Base-by-base conservation (phyloP, 2,329 filamentous ascomycete species). In the Aspergillus sp. region DNA sequence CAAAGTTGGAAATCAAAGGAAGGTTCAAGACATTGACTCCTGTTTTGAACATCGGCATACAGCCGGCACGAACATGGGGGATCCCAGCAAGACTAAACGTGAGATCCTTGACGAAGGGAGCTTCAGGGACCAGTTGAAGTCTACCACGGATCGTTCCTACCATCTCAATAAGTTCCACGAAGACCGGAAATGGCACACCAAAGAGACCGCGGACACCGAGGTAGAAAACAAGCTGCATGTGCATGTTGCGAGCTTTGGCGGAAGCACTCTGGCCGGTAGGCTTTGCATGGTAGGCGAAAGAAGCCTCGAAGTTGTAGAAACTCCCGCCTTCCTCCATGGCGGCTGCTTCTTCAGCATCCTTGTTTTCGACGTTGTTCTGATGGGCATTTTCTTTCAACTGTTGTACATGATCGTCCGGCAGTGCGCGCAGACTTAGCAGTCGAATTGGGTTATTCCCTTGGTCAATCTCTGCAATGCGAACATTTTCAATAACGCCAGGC, bases 151-250 rank as follows among this genome's bases (percentile, higher is more conserved):
- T 87, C 0, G 93, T 98, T 2, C 90, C 91, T 21, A 98, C 90
- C n/a, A 98, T 80, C 17, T 91, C 89, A 64, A 90, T 87, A n/a
- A 98, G 80, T 74, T 97, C 93, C 56, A 96, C 91, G 70, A 89
- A 96, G 49, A 96, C 90, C 0, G 91, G 92, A 19, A 96, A 80
- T 0, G 92, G 92, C 0, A 96, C 87, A 27, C 93, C 93, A 65
- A 97, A 95, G 5, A 97, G 80, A 0, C 93, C 93, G 70, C 90
- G 91, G 69, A 96, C 80, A 57, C 95, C 95, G 1, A 98, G 83
- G 64, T 97, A 98, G 73, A 99, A 98, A 8, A 97, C 86, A 14
- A 98, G 77, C 68, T 96, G 90, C 91, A 97, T 96, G 68, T 96
- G 93, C 91, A 97, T 96, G 72, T 97, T 98, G 64, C 89, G 86